Percentiles rank a stretch among this genome's conserved stretches.
Conservation (phyloP, 192 early-diverging fungal genomes). For the Coemansia sp. region DNA sequence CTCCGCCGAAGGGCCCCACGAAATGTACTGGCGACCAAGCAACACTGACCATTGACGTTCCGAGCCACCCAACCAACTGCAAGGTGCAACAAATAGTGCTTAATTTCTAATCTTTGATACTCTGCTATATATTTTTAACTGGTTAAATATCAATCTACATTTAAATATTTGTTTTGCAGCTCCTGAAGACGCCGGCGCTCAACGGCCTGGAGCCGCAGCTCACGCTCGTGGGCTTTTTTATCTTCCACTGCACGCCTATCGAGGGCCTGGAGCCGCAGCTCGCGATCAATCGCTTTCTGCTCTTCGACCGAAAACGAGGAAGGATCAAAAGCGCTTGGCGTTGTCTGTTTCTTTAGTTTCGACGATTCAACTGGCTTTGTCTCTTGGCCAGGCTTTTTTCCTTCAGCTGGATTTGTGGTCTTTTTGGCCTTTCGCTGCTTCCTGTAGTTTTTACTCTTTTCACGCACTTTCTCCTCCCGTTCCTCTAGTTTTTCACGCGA, state of each 20-base stretch:
- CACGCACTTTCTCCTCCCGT: slow-evolving; percentile 15
- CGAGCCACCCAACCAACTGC: background rate
- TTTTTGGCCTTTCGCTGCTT: slow-evolving; percentile 16
- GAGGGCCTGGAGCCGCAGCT: slow-evolving; percentile 32
- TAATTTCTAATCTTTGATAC: background rate
- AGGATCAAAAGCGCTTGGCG: background rate
- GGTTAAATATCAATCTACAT: background rate
- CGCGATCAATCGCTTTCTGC: slow-evolving; percentile 30
- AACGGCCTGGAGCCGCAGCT: slow-evolving; percentile 36
- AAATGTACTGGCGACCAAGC: background rate
- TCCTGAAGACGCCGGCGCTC: slow-evolving; percentile 24
- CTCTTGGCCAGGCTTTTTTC: background rate
- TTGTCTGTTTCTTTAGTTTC: background rate
- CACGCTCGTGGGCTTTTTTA: background rate
- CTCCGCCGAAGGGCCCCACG: background rate
- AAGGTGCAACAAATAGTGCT: background rate
- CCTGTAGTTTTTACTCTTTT: slow-evolving; percentile 12
- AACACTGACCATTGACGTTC: background rate
- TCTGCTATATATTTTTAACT: background rate
- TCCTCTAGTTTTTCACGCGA: slow-evolving; percentile 22
- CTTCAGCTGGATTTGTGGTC: background rate
- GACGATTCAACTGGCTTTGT: background rate
- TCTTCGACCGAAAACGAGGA: background rate
- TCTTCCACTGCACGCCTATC: slow-evolving; percentile 18
- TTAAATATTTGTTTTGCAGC: background rate